A percentile compares a stretch with the other conserved stretches of the same genome.
Evolutionary conservation across 2,329 filamentous ascomycete genomes (phyloP).

Genomic region (Fusarium pseudonygamai): DNA sequence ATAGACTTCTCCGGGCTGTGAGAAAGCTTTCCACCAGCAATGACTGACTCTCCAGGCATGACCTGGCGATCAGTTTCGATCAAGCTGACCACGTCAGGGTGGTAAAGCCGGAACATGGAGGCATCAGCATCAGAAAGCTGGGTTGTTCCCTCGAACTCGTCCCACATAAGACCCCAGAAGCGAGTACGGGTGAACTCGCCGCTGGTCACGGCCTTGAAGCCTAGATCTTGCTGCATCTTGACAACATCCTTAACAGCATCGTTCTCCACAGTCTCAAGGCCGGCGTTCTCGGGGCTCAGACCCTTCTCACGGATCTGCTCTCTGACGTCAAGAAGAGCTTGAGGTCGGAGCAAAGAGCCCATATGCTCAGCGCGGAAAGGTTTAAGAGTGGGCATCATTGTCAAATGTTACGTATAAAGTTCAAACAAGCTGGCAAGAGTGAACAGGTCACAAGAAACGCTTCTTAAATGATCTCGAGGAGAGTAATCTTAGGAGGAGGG

Average conservation of each 20-base stretch:
- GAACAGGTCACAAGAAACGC: neutral
- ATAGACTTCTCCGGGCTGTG: conserved; percentile 54
- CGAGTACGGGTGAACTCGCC: conserved; percentile 72
- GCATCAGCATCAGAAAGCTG: conserved; percentile 61
- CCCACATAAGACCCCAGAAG: conserved; percentile 61
- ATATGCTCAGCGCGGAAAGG: conserved; percentile 82
- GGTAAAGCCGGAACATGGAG: conserved; percentile 63
- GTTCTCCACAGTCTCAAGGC: conserved; percentile 69
- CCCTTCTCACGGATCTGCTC: conserved; percentile 46
- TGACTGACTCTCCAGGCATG: conserved; percentile 66
- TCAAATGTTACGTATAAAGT: neutral
- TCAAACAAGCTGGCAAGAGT: neutral
- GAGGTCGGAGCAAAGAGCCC: conserved; percentile 77
- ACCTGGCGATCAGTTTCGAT: conserved; percentile 63
- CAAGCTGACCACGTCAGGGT: conserved; percentile 63
- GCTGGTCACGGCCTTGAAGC: conserved; percentile 73
- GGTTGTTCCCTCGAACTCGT: conserved; percentile 61
- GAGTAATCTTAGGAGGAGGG: conserved; percentile 16
- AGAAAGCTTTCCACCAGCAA: conserved; percentile 58
- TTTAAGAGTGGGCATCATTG: conserved; percentile 40
- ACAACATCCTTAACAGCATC: conserved; percentile 64
- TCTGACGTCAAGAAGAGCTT: conserved; percentile 50
- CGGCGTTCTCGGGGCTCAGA: conserved; percentile 61
- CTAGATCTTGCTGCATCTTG: conserved; percentile 72
- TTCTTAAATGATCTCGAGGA: neutral